Evolutionary conservation across 345 rosid species (phyloP), one percentile per base, ranked within the genome.

Genomic region (Citrus reticulata): DNA sequence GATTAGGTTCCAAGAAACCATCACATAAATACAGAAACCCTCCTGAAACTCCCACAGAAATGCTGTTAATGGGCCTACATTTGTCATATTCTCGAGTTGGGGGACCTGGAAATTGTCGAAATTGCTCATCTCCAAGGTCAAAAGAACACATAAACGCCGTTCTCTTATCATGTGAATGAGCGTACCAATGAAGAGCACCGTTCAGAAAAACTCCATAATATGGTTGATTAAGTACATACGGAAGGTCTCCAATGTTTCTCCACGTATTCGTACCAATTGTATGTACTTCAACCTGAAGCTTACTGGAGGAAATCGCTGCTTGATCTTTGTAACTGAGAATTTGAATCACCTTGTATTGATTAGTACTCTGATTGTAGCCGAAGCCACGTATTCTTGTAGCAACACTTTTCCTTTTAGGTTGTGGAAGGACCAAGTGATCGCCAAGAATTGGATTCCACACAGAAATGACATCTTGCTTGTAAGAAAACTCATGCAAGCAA

Each of bases 361-460:
- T 73, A 59, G 83, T 82, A 49, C 8, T 25, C 7, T 83, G 86
- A 75, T 70, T 78, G 76, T 76, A 80, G 24, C 90, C 90, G 76
- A 89, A 89, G 51, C 92, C 92, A 46, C 51, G 83, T 83, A 68
- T 82, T 75, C 73, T 86, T 82, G 81, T 71, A 42, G 35, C 2
- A 82, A 78, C 35, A 25, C 3, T 35, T 24, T 35, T 59, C 22
- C 76, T 59, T 59, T 39, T 25, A 37, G 16, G 66, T 51, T 67
- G 76, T 19, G 92, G 90, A 22, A 89, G 86, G 70, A 81, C 79
- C 68, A 55, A n/a, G 75, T 68, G 49, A 7, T 81, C 83, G n/a
- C 86, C 58, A 17, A 86, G 80, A 61, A 89, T 86, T 42, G 92
- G 92, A 63, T 89, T 89, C 65, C 84, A 87, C 0, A 89, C 55